Evolutionary conservation across 73 alveolate species (phyloP).

Genomic region (Diophrys appendiculata): DNA sequence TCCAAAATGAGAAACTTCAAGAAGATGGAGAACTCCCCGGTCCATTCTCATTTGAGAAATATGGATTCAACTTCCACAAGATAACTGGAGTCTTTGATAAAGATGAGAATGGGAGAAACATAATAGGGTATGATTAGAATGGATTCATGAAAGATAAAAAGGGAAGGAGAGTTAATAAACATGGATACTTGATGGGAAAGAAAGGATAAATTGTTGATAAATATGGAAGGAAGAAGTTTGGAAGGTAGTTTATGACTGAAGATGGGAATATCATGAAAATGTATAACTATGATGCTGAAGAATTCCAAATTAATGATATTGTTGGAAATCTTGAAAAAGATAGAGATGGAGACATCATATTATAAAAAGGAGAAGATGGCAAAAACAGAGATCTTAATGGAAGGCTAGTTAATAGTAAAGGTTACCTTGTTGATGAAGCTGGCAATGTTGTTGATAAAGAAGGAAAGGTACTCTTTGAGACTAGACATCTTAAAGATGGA

Average conservation of each 20-base stretch:
- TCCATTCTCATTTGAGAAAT: constrained; percentile 55
- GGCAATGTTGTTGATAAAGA: constrained; percentile 45
- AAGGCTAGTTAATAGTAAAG: constrained; percentile 38
- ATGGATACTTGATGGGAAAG: constrained; percentile 34
- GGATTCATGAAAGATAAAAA: constrained; percentile 27
- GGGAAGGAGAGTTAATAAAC: constrained; percentile 40
- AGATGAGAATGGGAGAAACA: constrained; percentile 36
- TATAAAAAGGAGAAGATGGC: constrained; percentile 20
- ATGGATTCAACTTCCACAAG: constrained; percentile 50
- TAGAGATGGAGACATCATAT: constrained; percentile 35
- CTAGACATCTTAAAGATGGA: constrained; percentile 26
- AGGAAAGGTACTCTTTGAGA: constrained; percentile 40
- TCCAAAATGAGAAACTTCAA: constrained; percentile 31
- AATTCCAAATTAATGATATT: constrained; percentile 35
- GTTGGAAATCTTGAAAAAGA: constrained; percentile 39
- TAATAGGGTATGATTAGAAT: constrained; percentile 4
- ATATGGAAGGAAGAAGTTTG: constrained; percentile 13
- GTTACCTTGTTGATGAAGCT: constrained; percentile 43
- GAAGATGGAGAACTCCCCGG: constrained; percentile 60
- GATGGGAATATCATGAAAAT: background rate
- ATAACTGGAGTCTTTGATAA: constrained; percentile 50
- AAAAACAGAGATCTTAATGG: constrained; percentile 40
- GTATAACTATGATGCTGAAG: constrained; percentile 45
- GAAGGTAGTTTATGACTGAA: background rate
- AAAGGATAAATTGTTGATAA: constrained; percentile 23